These are phyloP conservation scores for Trametes coccinea DNA, from an alignment of 768 basidiomycete species.

Conservation along the genomic window DNA sequence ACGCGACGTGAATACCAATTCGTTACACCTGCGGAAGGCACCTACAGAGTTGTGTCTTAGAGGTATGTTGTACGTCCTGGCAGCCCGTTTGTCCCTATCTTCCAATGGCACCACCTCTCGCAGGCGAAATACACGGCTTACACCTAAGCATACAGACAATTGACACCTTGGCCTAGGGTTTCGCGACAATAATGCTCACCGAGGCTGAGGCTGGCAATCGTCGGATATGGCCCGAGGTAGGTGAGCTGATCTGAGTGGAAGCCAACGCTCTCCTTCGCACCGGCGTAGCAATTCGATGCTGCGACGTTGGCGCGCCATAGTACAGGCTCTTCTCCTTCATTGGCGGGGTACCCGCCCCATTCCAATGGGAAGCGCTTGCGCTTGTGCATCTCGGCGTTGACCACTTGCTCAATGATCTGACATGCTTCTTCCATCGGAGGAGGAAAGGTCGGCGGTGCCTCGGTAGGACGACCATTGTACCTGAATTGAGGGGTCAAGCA, in stretches of 20 bases:
- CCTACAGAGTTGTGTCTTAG: slow-evolving; percentile 77
- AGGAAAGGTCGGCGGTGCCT: slow-evolving; percentile 58
- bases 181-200: slow-evolving; percentile 42
- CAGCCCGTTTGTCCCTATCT: slow-evolving; percentile 53
- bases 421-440: slow-evolving; percentile 80
- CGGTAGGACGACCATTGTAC: slow-evolving; percentile 76
- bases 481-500: slow-evolving; percentile 36
- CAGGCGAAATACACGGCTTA: slow-evolving; percentile 67
- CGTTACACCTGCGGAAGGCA: neutral
- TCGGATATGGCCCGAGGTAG: slow-evolving; percentile 80
- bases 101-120: slow-evolving; percentile 74
- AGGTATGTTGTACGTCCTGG: slow-evolving; percentile 77
- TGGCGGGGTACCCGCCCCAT: slow-evolving; percentile 47
- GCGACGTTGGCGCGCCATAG: slow-evolving; percentile 83
- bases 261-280: slow-evolving; percentile 79
- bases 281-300: slow-evolving; percentile 82
- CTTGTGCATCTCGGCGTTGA: slow-evolving; percentile 68
- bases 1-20: too few relatives aligned
- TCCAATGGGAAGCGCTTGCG: slow-evolving; percentile 64
- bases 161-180: neutral
- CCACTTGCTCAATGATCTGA: slow-evolving; percentile 62
- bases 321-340: slow-evolving; percentile 20
- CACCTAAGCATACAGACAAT: slow-evolving; percentile 43
- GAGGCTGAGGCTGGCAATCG: slow-evolving; percentile 82
- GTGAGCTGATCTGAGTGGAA: slow-evolving; percentile 82